Evolutionary conservation across 2,329 filamentous ascomycete species (phyloP).

Genomic region (Penicillium verrucosum): DNA sequence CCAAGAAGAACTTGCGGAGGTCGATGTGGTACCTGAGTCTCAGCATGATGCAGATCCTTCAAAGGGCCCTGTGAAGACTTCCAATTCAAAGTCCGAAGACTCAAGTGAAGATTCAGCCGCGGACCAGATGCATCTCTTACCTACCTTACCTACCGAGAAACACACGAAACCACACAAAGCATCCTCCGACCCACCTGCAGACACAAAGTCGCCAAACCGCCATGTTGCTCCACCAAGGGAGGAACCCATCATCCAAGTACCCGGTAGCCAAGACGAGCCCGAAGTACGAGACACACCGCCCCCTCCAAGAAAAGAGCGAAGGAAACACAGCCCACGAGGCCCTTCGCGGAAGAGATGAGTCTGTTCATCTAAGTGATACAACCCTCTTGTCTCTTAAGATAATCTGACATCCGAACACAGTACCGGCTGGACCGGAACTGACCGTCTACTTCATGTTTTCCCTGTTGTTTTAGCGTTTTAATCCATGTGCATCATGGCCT

Average conservation of each 20-base stretch:
- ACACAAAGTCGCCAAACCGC: neutral
- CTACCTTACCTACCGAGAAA: conserved; percentile 8
- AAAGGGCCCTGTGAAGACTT: neutral
- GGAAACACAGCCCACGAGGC: conserved; percentile 5
- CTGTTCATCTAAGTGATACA: neutral
- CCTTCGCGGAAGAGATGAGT: neutral
- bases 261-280: conserved; percentile 30
- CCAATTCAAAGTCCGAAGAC: neutral
- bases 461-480: conserved; percentile 1
- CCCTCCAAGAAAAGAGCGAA: neutral
- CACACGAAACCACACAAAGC: neutral
- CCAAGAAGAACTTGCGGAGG: neutral
- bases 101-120: neutral
- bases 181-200: neutral
- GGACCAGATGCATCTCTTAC: conserved; percentile 11
- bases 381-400: neutral
- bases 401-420: neutral
- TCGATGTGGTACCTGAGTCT: conserved; percentile 1
- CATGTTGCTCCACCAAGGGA: neutral
- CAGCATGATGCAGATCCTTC: neutral
- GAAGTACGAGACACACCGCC: conserved; percentile 24
- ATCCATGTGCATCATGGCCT: neutral
- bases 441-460: neutral
- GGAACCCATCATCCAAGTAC: conserved; percentile 26
- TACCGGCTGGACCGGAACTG: neutral